These are phyloP conservation scores for Allium sativum DNA, from an alignment of 106 monocot species.

Conservation along the genomic window DNA sequence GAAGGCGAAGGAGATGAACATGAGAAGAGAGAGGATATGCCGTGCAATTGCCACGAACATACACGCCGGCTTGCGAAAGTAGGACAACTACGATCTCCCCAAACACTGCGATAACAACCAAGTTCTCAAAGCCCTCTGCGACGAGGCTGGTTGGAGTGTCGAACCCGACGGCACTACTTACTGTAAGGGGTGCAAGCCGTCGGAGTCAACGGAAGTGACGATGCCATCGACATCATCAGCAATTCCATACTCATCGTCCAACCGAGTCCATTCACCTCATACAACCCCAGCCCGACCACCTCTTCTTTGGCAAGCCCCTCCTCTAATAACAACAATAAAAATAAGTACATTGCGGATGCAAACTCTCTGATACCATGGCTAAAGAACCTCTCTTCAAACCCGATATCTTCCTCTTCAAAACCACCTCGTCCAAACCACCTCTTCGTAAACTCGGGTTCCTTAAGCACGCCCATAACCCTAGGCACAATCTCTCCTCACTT, in stretches of 20 bases:
- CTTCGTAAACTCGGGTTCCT: slow-evolving; percentile 31
- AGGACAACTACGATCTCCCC: slow-evolving; percentile 12
- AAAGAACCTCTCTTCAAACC: slow-evolving; percentile 31
- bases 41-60: slow-evolving; percentile 17
- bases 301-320: slow-evolving; percentile 37
- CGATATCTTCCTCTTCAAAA: slow-evolving; percentile 15
- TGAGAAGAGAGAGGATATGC: slow-evolving; percentile 11
- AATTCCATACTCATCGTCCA: slow-evolving; percentile 42
- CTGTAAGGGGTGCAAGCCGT: slow-evolving; percentile 45
- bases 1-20: slow-evolving; percentile 22
- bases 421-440: slow-evolving; percentile 11
- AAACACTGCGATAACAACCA: slow-evolving; percentile 25
- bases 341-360: slow-evolving; percentile 6
- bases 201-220: slow-evolving; percentile 23
- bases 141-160: slow-evolving; percentile 19
- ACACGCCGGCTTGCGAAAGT: slow-evolving; percentile 12
- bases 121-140: slow-evolving; percentile 20
- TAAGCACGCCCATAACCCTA: slow-evolving; percentile 60
- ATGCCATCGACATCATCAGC: slow-evolving; percentile 27
- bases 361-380: slow-evolving; percentile 49
- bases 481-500: slow-evolving; percentile 44
- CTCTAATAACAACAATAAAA: slow-evolving; percentile 21
- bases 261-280: slow-evolving; percentile 40
- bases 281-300: slow-evolving; percentile 30
- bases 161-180: slow-evolving; percentile 19